Conservation (phyloP, 441 rosid genomes). For the Euphorbia schlechtendalii region DNA sequence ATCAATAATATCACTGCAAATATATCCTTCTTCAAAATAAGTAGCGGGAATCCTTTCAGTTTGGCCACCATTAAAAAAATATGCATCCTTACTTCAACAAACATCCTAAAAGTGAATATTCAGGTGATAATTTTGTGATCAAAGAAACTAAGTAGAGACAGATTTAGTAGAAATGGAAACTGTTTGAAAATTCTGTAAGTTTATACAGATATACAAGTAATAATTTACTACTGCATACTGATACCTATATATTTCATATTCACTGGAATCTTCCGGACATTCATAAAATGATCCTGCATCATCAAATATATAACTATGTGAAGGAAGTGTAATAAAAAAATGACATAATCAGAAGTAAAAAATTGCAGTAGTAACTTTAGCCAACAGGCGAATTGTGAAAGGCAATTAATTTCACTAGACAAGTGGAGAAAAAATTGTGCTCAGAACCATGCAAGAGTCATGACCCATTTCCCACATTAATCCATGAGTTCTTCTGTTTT, state of each 20-base stretch:
- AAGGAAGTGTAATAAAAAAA: background rate
- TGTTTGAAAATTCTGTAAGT: background rate
- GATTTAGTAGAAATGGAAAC: background rate
- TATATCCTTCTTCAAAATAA: background rate
- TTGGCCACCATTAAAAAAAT: background rate
- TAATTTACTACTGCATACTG: background rate
- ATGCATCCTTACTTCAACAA: background rate
- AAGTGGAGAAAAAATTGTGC: background rate
- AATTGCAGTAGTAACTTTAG: background rate
- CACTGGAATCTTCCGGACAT: conserved; percentile 54
- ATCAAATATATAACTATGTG: conserved; percentile 15
- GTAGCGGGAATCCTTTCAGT: background rate
- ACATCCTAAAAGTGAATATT: background rate
- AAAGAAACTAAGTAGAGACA: background rate
- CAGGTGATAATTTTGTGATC: background rate
- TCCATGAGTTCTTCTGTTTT: background rate
- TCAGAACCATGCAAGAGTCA: background rate
- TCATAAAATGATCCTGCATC: conserved; percentile 67
- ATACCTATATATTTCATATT: conserved; percentile 92
- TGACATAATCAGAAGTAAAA: conserved; percentile 4
- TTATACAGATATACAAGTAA: background rate
- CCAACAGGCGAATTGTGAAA: background rate
- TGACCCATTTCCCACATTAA: background rate
- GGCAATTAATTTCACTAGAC: background rate
- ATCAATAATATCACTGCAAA: background rate